Evolutionary conservation across 73 alveolate species (phyloP).

Genomic region (Paramecium sexaurelia): DNA sequence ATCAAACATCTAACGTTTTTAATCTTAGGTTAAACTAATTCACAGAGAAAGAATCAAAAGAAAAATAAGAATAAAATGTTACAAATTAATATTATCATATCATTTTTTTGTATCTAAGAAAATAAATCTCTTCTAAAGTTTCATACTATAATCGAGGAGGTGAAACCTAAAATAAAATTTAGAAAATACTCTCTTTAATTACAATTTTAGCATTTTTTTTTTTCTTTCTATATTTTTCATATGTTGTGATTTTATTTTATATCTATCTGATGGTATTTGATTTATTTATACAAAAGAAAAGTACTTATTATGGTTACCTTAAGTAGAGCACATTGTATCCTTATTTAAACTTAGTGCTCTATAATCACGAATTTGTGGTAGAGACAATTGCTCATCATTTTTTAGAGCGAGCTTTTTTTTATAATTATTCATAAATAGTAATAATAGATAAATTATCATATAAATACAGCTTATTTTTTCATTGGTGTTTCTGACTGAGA

Average conservation of each 20-base stretch:
- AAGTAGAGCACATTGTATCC: neutral
- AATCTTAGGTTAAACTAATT: conserved; percentile 49
- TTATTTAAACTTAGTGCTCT: neutral
- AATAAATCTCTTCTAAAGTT: neutral
- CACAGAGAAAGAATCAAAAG: conserved; percentile 63
- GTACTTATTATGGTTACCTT: neutral
- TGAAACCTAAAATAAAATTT: neutral
- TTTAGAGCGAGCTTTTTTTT: neutral
- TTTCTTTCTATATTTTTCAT: conserved; percentile 8
- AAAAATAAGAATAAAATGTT: conserved; percentile 43
- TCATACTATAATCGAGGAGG: neutral
- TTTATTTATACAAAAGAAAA: neutral
- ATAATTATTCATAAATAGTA: neutral
- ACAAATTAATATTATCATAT: neutral
- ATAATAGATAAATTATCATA: neutral
- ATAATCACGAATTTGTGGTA: neutral
- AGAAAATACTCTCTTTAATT: neutral
- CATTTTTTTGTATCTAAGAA: neutral
- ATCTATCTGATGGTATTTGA: neutral
- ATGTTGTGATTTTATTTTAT: neutral
- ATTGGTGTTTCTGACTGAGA: neutral
- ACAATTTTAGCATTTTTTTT: neutral
- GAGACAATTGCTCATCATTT: neutral
- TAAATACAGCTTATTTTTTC: conserved; percentile 58
- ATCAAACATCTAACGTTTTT: conserved; percentile 50